Evolutionary conservation across 2,329 filamentous ascomycete genomes (phyloP), one percentile per base, ranked within the genome.

Genomic region (Akanthomyces muscarius): DNA sequence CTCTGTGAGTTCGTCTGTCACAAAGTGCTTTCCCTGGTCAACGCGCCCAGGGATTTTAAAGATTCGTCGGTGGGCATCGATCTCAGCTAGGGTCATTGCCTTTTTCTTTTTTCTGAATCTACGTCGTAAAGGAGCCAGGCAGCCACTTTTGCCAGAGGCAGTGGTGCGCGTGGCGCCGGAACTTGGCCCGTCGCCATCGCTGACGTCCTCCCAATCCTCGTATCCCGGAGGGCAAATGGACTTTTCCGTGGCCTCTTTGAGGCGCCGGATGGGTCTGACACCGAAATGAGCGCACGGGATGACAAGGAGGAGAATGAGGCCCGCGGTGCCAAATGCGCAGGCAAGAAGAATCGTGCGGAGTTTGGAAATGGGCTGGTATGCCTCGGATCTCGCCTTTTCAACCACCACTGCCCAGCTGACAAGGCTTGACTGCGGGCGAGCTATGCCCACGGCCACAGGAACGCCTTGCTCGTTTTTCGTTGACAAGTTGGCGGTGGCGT

Each of bases 1-100:
- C 71, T 96, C 92, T 0, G 92, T 96, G 38, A 89, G 75, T 71
- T 97, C 93, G 72, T 97, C 93, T 2, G 90, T 90, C 59, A 97
- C 81, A 45, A 87, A 81, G 70, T 93, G 89, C 66, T 87, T 90
- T 25, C 86, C 81, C 63, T 92, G 88, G 59, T 86, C 86, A 8
- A 97, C 93, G 71, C 91, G 92, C 14, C 86, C 86, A 0, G 93
- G 93, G 48, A 97, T 96, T 66, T 91, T 91, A 75, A 96, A 97
- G 38, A 84, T 82, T 57, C 81, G 81, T 47, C 82, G 80, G 64
- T 10, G 74, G 68, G 41, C 80, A 78, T 58, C 74, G 74, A 18
- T 76, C 73, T 65, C 68, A 69, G 61, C 55, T 60, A 66, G 50
- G 51, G 59, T 65, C 67, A 67, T 56, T 64, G 71, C 68, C 5